Base-by-base conservation (phyloP, 2,329 filamentous ascomycete species). In the Calonectria pauciramosa region DNA sequence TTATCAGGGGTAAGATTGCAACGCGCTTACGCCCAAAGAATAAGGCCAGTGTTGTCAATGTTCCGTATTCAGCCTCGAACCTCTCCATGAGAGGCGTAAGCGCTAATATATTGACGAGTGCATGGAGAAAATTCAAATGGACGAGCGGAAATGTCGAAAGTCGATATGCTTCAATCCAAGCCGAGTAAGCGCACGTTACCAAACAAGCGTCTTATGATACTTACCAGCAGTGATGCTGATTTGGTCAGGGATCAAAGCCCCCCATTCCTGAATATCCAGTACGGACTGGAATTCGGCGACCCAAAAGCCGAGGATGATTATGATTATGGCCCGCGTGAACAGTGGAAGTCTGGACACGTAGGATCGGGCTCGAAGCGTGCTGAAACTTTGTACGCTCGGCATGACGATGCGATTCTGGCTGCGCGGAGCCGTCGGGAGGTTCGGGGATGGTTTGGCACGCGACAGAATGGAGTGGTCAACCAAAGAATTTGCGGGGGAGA, bases 61-160 rank as follows among this genome's bases (percentile, higher is more conserved):
- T 99, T 68, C 97, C 97, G 85, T 97, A 93, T 84, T 98, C 96
- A 76, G 92, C 91, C 87, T 99, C 97, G 85, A 99, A 99, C 75
- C 96, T 92, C 86, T 98, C 96, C 84, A 99, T 87, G 67, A 99
- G 88, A n/a, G 97, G 97, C 49, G 93, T 93, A 76, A 99, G 85
- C 28, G 95, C 94, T 76, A 97, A 68, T 30, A 95, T 84, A 85
- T 99, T 98, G 82, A 97, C 87, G 68, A 96, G 82, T 75, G 93
- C 90, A 85, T 99, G 97, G 80, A 98, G 88, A 83, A 97, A 90
- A 80, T 94, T 94, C 56, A 92, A 85, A 83, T 99, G 97, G 74
- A 98, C 92, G 71, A 99, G 88, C 0, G 96, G 95, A 82, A 95
- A 99, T 0, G 96, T 97, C 83, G 98, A 98, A 44, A 98, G 90